A percentile compares a stretch with the other conserved stretches of the same genome.
Conservation (phyloP, 352 stramenopile species). For the Pythium myriotylum region DNA sequence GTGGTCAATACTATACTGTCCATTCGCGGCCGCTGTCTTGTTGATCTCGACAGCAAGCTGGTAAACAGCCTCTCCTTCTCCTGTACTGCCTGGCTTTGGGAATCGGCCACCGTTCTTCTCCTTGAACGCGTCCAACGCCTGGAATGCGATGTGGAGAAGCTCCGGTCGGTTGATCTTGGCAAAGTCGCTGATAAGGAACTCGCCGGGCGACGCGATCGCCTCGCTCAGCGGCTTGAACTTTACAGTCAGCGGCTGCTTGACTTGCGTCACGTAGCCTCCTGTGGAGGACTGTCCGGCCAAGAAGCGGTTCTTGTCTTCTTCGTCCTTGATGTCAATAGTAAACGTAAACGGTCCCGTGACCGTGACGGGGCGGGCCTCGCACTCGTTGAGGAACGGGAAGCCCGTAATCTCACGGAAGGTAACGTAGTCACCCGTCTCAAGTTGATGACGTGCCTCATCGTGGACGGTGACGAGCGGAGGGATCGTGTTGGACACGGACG, state of each 20-base stretch:
- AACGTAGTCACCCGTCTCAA: conserved; percentile 97
- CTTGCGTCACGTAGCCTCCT: conserved; percentile 92
- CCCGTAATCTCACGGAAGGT: conserved; percentile 95
- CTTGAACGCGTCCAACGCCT: conserved; percentile 87
- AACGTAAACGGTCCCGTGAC: conserved; percentile 97
- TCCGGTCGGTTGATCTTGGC: conserved; percentile 95
- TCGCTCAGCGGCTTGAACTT: conserved; percentile 91
- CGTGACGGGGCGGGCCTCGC: conserved; percentile 63
- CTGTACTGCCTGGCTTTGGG: conserved; percentile 86
- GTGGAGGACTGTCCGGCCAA: conserved; percentile 62
- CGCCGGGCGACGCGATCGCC: conserved; percentile 87
- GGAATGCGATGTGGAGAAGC: conserved; percentile 90
- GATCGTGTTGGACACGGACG: conserved; percentile 89
- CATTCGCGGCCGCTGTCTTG: conserved; percentile 65
- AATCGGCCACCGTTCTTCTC: conserved; percentile 70
- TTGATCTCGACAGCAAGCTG: conserved; percentile 75
- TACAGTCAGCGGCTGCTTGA: conserved; percentile 95
- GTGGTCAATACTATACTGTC: conserved; percentile 63
- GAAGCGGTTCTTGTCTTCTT: conserved; percentile 72
- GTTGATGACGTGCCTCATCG: conserved; percentile 96
- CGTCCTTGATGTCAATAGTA: conserved; percentile 86
- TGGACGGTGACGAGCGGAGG: conserved; percentile 95
- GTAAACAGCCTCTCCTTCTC: conserved; percentile 89
- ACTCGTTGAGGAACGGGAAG: conserved; percentile 88
- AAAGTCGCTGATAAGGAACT: conserved; percentile 98